Percentiles rank a stretch among this genome's conserved stretches.
Evolutionary conservation across 225 moss, liverwort and hornwort genomes (phyloP).

Genomic region (Pseudoscleropodium purum): DNA sequence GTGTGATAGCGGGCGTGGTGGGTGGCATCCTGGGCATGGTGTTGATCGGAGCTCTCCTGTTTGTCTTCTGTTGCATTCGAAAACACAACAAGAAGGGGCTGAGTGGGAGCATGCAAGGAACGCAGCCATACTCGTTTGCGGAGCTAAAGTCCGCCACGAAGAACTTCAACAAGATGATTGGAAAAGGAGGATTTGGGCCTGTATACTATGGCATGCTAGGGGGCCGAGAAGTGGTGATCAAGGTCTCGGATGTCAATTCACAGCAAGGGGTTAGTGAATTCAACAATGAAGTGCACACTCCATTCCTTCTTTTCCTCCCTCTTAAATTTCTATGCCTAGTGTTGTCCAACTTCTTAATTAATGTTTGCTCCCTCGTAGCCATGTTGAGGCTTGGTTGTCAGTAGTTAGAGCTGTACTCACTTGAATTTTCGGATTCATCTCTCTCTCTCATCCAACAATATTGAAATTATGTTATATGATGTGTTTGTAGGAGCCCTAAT

Average conservation of each 20-base stretch:
- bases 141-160: not conserved
- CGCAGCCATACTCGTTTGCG: not conserved
- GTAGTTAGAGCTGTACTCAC: not conserved
- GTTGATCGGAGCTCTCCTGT: not conserved
- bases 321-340: not conserved
- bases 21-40: conserved; percentile 1
- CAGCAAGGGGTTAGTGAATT: not conserved
- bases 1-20: conserved; percentile 8
- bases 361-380: not conserved
- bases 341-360: not conserved
- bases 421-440: not conserved
- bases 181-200: not conserved
- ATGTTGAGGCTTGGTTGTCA: not conserved
- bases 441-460: not conserved
- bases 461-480: not conserved
- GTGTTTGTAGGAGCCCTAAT: not conserved
- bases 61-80: not conserved
- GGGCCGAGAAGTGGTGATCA: not conserved
- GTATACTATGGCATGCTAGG: not conserved
- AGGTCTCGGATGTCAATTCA: not conserved
- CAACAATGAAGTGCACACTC: not conserved
- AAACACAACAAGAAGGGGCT: not conserved
- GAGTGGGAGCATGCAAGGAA: not conserved
- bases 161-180: not conserved
- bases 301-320: not conserved